Percentiles rank a stretch among this genome's conserved stretches.
These are phyloP conservation scores for Ceratobasidium sp. DNA, from an alignment of 1,284 basidiomycete species.

Conservation along the genomic window DNA sequence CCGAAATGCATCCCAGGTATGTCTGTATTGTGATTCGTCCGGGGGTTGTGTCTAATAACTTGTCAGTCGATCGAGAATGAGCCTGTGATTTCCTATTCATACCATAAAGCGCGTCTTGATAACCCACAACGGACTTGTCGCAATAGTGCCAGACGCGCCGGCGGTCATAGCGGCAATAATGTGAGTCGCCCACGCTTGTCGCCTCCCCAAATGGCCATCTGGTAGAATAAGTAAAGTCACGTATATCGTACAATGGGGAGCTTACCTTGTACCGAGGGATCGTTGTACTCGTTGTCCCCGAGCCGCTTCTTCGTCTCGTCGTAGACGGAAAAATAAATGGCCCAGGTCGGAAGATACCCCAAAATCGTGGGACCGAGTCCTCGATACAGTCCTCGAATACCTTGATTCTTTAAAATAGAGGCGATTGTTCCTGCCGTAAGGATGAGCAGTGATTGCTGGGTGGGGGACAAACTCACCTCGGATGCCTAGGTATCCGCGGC, in stretches of 20 bases:
- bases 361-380: slow-evolving; percentile 94
- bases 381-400: slow-evolving; percentile 85
- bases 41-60: slow-evolving; percentile 69
- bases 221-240: not conserved
- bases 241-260: too few relatives aligned
- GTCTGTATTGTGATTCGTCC: slow-evolving; percentile 75
- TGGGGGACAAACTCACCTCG: slow-evolving; percentile 58
- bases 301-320: slow-evolving; percentile 86
- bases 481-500: slow-evolving; percentile 76
- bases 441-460: not conserved
- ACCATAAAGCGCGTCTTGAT: slow-evolving; percentile 99
- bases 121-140: slow-evolving; percentile 94
- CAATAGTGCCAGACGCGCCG: slow-evolving; percentile 85
- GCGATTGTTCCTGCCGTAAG: slow-evolving; percentile 66
- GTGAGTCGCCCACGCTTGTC: slow-evolving; percentile 73
- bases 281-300: slow-evolving; percentile 54
- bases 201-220: slow-evolving; percentile 6
- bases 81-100: slow-evolving; percentile 48
- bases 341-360: slow-evolving; percentile 96
- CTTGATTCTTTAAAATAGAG: slow-evolving; percentile 73
- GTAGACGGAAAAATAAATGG: slow-evolving; percentile 97
- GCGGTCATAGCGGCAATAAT: slow-evolving; percentile 92
- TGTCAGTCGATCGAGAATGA: slow-evolving; percentile 18
- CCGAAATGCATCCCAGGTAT: slow-evolving; percentile 83
- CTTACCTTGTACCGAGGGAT: slow-evolving; percentile 30